phyloP scores from a whole-genome alignment of 2,329 filamentous ascomycete species.

The Tolypocladium guangdongense region DNA sequence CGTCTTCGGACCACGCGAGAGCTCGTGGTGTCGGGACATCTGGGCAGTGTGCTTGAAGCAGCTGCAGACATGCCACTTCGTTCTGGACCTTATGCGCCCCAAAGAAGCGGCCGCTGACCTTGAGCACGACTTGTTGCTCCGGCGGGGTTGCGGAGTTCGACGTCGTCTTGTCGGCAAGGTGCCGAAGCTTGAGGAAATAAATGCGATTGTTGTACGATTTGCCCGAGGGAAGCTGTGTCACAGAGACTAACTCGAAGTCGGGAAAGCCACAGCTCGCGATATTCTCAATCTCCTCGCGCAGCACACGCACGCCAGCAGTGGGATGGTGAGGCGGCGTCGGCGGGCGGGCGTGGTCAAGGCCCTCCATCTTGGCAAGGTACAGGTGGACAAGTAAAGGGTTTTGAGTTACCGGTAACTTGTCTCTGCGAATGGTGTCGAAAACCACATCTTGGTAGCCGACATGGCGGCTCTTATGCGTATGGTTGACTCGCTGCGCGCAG shows the following conservation, averaged over 20 bases:
- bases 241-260: slow-evolving; percentile 1
- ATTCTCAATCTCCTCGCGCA: slow-evolving; percentile 1
- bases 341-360: slow-evolving; percentile 1
- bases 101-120: slow-evolving; percentile 12
- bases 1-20: slow-evolving; percentile 12
- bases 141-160: not conserved
- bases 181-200: slow-evolving; percentile 8
- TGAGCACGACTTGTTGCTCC: slow-evolving; percentile 8
- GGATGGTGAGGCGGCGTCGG: slow-evolving; percentile 10
- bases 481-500: not conserved
- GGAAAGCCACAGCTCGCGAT: slow-evolving; percentile 7
- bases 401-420: not conserved
- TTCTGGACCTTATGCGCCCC: slow-evolving; percentile 11
- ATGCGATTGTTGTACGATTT: slow-evolving; percentile 13
- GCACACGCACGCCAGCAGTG: slow-evolving; percentile 8
- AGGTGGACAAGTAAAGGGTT: no score
- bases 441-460: not conserved
- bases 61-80: slow-evolving; percentile 10
- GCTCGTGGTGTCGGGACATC: slow-evolving; percentile 8
- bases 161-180: not conserved
- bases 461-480: not conserved
- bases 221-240: slow-evolving; percentile 4
- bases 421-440: not conserved
- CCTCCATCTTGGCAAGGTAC: not conserved
- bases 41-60: slow-evolving; percentile 8